Evolutionary conservation across 352 stramenopile genomes (phyloP).

Genomic region (Nothophytophthora sp.): DNA sequence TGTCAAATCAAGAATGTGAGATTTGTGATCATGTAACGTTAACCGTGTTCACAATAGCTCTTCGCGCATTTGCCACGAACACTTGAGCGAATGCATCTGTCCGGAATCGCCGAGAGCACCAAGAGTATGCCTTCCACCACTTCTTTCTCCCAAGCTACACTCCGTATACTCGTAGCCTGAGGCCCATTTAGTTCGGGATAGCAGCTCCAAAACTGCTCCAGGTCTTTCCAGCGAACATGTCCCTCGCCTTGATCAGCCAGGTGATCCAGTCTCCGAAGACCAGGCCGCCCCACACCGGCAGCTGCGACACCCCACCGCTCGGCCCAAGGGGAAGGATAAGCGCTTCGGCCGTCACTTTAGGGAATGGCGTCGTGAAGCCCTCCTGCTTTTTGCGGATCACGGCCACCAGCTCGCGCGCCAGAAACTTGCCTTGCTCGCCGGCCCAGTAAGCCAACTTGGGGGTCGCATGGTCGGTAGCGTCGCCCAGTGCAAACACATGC

Average conservation of each 20-base stretch:
- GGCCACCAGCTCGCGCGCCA: conserved; percentile 28
- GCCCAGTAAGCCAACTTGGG: conserved; percentile 48
- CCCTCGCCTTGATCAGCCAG: conserved; percentile 39
- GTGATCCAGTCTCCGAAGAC: conserved; percentile 41
- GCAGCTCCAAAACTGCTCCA: conserved; percentile 31
- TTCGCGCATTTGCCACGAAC: too few relatives aligned
- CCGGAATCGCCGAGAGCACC: too few relatives aligned
- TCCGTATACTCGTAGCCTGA: neutral
- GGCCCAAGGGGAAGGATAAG: conserved; percentile 41
- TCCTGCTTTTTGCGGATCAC: conserved; percentile 27
- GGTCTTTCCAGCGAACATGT: conserved; percentile 34
- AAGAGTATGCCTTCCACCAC: too few relatives aligned
- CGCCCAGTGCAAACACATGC: conserved; percentile 51
- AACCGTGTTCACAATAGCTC: too few relatives aligned
- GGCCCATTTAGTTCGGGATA: conserved; percentile 18
- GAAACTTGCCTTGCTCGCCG: conserved; percentile 36
- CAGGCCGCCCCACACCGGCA: conserved; percentile 38
- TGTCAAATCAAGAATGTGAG: too few relatives aligned
- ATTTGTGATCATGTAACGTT: too few relatives aligned
- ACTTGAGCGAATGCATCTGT: too few relatives aligned
- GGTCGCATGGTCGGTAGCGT: conserved; percentile 44
- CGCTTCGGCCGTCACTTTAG: conserved; percentile 24
- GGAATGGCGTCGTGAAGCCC: conserved; percentile 19
- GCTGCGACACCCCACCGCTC: conserved; percentile 36
- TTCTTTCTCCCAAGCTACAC: too few relatives aligned